phyloP scores from a whole-genome alignment of 202 grass and related monocot species.

The Brachypodium distachyon region DNA sequence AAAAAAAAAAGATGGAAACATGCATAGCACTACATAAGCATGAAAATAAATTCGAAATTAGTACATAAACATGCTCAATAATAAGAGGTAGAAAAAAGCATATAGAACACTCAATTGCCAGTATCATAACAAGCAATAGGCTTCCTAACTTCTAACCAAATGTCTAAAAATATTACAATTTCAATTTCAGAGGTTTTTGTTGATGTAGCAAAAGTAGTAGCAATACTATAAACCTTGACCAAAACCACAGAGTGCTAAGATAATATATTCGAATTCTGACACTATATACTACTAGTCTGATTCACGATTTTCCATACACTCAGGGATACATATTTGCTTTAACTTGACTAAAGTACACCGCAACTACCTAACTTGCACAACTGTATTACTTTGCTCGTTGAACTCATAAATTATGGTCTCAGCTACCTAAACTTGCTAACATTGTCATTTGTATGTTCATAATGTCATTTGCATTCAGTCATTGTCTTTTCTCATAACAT shows the following conservation, averaged over 20 bases:
- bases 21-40: not conserved
- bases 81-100: conserved; percentile 10
- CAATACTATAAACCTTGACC: not conserved
- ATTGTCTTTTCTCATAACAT: not conserved
- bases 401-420: not conserved
- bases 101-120: not conserved
- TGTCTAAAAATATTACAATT: not conserved
- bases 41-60: not conserved
- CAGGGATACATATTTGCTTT: not conserved
- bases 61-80: not conserved
- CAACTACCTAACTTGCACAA: not conserved
- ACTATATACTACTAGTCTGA: not conserved
- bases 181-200: not conserved
- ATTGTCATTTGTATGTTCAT: not conserved
- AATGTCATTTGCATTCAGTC: not conserved
- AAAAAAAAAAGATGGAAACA: conserved; percentile 22
- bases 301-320: not conserved
- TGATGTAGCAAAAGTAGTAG: not conserved
- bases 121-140: not conserved
- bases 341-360: not conserved
- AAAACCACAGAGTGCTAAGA: conserved; percentile 5
- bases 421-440: not conserved
- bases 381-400: not conserved
- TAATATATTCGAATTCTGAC: not conserved
- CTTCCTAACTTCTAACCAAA: not conserved